Conservation (phyloP, 257 asterid species). For the Phtheirospermum japonicum region DNA sequence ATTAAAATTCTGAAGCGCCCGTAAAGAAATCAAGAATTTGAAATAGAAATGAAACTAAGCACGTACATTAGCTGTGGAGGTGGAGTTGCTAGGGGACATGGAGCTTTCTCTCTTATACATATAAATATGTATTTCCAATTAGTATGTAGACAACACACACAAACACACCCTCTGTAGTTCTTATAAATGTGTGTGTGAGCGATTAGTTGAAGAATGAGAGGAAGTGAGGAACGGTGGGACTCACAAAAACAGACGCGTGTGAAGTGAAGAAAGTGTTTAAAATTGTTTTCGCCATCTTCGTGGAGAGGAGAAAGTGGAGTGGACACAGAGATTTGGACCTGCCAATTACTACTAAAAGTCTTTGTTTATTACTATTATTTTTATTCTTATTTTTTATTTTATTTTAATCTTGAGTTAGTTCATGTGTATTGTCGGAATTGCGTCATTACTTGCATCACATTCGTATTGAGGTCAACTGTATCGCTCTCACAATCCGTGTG, state of each 20-base stretch:
- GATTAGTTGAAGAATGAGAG: not conserved
- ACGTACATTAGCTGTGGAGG: too few species aligned
- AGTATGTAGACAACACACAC: not conserved
- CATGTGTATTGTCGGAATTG: too few species aligned
- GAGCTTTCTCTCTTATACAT: constrained; percentile 26
- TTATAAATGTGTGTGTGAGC: not conserved
- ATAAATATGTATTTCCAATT: not conserved
- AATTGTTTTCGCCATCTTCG: too few species aligned
- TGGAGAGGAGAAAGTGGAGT: not conserved
- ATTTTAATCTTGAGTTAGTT: too few species aligned
- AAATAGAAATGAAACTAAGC: not conserved
- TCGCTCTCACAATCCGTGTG: not conserved
- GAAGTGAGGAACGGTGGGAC: constrained; percentile 17
- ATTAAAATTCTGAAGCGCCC: too few species aligned
- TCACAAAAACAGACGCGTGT: constrained; percentile 26
- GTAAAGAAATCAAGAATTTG: not conserved
- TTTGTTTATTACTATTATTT: not conserved
- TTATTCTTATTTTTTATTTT: too few species aligned
- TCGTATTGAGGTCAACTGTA: not conserved
- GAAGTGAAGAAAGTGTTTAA: not conserved
- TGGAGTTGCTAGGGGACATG: constrained; percentile 30
- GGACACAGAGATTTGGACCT: not conserved
- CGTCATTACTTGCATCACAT: constrained; percentile 5
- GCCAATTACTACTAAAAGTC: not conserved
- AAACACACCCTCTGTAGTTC: constrained; percentile 11